Conservation (phyloP, 176 grass and related monocot genomes). For the Musa troglodytarum region DNA sequence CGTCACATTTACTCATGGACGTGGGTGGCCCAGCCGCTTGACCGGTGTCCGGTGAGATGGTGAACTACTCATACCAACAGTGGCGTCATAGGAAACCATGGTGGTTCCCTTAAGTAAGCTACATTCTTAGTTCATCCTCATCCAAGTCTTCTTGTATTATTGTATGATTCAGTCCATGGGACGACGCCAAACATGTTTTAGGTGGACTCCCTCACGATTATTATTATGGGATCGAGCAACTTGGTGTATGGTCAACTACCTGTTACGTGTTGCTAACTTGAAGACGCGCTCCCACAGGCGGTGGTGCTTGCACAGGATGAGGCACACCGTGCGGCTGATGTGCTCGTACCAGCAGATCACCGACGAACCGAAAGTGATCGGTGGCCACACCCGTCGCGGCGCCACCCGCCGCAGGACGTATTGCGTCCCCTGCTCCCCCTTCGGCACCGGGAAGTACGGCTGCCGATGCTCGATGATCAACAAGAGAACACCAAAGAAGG, state of each 20-base stretch:
- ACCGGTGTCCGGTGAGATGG: neutral
- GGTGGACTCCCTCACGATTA: no score
- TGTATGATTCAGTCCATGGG: no score
- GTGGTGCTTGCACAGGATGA: conserved; percentile 92
- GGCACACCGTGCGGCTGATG: conserved; percentile 68
- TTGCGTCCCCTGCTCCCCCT: conserved; percentile 58
- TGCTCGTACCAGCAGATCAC: conserved; percentile 97
- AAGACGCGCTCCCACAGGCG: conserved; percentile 72
- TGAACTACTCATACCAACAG: neutral
- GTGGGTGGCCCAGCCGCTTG: neutral
- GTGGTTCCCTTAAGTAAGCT: no score
- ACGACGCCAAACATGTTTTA: no score
- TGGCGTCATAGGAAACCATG: no score
- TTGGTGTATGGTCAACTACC: conserved; percentile 20
- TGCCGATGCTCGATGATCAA: conserved; percentile 18
- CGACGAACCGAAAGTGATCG: conserved; percentile 71
- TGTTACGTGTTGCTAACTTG: conserved; percentile 77
- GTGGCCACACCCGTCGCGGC: conserved; percentile 76
- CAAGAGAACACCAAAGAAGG: no score
- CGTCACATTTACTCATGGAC: no score
- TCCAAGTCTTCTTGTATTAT: no score
- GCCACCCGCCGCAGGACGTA: conserved; percentile 77
- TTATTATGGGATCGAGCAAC: no score
- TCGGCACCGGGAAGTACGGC: conserved; percentile 76
- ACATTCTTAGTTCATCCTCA: no score